Evolutionary conservation across 495 filamentous ascomycete genomes (phyloP).

Genomic region (Neurospora intermedia): DNA sequence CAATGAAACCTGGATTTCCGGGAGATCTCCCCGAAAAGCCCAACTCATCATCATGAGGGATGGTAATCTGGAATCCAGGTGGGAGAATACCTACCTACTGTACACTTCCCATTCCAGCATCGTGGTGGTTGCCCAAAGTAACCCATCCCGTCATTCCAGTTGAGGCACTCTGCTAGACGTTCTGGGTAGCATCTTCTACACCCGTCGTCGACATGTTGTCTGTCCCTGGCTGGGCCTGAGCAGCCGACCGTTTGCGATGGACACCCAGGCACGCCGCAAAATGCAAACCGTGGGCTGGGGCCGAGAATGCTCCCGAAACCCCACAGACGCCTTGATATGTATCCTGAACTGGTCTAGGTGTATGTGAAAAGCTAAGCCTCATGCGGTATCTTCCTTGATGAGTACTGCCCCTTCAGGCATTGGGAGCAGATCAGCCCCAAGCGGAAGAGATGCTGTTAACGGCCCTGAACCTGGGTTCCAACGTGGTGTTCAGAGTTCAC

Average conservation of each 20-base stretch:
- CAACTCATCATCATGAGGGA: not conserved
- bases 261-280: slow-evolving; percentile 12
- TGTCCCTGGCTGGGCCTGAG: not conserved
- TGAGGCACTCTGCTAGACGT: slow-evolving; percentile 15
- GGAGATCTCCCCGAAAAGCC: slow-evolving; percentile 18
- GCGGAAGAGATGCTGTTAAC: not conserved
- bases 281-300: slow-evolving; percentile 6
- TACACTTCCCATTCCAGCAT: slow-evolving; percentile 5
- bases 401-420: slow-evolving; percentile 1
- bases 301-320: slow-evolving; percentile 14
- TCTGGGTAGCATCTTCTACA: slow-evolving; percentile 10
- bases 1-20: slow-evolving; percentile 2
- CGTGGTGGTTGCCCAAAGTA: slow-evolving; percentile 6
- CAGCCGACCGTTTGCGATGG: slow-evolving; percentile 13
- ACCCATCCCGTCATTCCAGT: slow-evolving; percentile 11
- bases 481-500: not conserved
- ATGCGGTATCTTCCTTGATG: slow-evolving; percentile 3
- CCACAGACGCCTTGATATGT: slow-evolving; percentile 1
- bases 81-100: too few relatives aligned
- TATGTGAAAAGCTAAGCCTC: not conserved
- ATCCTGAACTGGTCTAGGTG: slow-evolving; percentile 7
- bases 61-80: not conserved
- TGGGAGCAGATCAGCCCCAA: not conserved
- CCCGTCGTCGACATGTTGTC: not conserved
- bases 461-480: slow-evolving; percentile 4